Base-by-base conservation (phyloP, 257 asterid species). In the Solanum arcanum region DNA sequence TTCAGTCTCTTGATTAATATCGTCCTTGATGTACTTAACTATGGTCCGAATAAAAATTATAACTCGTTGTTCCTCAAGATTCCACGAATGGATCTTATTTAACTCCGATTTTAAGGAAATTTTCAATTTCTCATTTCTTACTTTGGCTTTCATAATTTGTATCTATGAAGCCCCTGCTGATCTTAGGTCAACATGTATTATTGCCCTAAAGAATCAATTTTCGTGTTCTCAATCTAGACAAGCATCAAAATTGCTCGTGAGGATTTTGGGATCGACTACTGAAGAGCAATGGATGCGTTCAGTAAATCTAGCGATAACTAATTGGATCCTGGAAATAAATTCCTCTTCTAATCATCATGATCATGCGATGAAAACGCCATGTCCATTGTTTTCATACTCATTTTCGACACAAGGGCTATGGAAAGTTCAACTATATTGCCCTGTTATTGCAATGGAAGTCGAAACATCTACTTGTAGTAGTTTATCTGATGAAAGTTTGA, bases 401-500 rank as follows among this genome's bases (percentile, higher is more conserved):
- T 11, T 88, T 56, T 91, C 96, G 10, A 87, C 84, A 9, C 83
- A 42, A 5, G 98, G 99, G 87, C 59, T 95, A 66, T 96, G 98
- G 99, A 96, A 95, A 77, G 95, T 96, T 35, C 98, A 95, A 90
- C 59, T 96, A 29, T 96, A 94, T 42, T 95, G 98, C 44, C 99
- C 99, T 3, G 88, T 96, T 16, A 93, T 95, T 3, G 98, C 98
- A 80, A 95, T 96, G 99, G 86, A 85, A 5, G 83, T 92, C 8
- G 93, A 93, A 5, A 93, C 88, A 83, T 75, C 92, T 2, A 91
- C 33, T 31, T 31, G 33, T 31, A 31, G 33, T 31, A 31, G 33
- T 31, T 31, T 31, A 31, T 31, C 93, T 0, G 96, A 93, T 86
- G 99, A 96, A 3, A 91, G 90, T 21, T 88, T 96, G 84, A 13